phyloP scores from a whole-genome alignment of 1,284 basidiomycete genomes.

The Chondrostereum purpureum region DNA sequence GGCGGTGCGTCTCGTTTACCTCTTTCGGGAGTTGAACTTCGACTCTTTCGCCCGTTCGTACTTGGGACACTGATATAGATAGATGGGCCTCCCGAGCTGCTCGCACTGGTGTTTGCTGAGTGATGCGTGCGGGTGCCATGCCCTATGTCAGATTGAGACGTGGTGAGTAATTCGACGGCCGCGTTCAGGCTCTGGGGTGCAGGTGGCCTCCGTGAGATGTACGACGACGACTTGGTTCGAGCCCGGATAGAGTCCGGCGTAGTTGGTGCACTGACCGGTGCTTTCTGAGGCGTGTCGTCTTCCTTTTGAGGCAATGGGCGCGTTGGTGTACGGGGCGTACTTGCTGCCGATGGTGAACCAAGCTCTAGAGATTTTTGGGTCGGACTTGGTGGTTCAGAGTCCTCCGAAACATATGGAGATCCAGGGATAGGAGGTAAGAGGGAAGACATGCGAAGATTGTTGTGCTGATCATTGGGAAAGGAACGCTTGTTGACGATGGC shows the following conservation, averaged over 20 bases:
- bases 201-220: conserved; percentile 38
- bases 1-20: conserved; percentile 25
- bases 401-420: conserved; percentile 49
- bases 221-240: conserved; percentile 44
- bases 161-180: conserved; percentile 46
- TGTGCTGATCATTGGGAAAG: conserved; percentile 30
- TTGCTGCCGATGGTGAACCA: too few relatives aligned
- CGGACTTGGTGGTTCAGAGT: conserved; percentile 30
- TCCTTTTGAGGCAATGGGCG: conserved; percentile 7
- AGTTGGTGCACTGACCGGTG: conserved; percentile 15
- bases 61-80: neutral
- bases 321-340: conserved; percentile 25
- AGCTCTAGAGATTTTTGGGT: conserved; percentile 25
- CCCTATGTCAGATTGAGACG: conserved; percentile 39
- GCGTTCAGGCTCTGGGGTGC: conserved; percentile 52
- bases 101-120: neutral
- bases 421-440: conserved; percentile 52
- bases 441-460: conserved; percentile 8
- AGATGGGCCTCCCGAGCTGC: neutral
- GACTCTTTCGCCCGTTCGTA: conserved; percentile 11
- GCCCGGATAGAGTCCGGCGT: conserved; percentile 30
- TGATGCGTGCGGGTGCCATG: conserved; percentile 12
- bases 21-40: conserved; percentile 21
- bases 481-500: conserved; percentile 22
- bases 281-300: conserved; percentile 7